phyloP scores from a whole-genome alignment of 2,329 filamentous ascomycete species.

The Fusarium sp. region DNA sequence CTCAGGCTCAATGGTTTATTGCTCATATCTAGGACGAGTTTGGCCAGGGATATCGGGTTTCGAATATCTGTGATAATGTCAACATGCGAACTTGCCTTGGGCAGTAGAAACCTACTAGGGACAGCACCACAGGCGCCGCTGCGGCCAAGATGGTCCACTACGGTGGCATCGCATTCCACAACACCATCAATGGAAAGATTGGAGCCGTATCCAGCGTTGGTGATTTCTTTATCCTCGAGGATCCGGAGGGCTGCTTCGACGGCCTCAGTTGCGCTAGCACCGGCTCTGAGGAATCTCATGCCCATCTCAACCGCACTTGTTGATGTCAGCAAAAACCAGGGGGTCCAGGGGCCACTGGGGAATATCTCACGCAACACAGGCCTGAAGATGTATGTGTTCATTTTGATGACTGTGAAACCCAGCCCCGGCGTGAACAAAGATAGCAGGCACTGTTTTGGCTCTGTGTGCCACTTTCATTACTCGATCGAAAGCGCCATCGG shows the following conservation, averaged over 20 bases:
- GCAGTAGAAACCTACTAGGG: slow-evolving; percentile 70
- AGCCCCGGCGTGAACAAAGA: slow-evolving; percentile 95
- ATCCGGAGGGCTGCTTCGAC: slow-evolving; percentile 88
- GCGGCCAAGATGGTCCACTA: slow-evolving; percentile 89
- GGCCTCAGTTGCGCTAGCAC: slow-evolving; percentile 84
- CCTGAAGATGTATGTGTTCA: slow-evolving; percentile 82
- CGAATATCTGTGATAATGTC: slow-evolving; percentile 74
- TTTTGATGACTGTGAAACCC: slow-evolving; percentile 92
- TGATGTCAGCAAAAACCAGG: slow-evolving; percentile 7
- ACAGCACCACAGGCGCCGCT: slow-evolving; percentile 95
- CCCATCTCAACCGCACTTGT: slow-evolving; percentile 84
- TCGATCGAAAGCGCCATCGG: slow-evolving; percentile 55
- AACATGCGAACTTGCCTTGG: background rate
- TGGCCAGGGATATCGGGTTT: slow-evolving; percentile 90
- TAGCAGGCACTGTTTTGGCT: slow-evolving; percentile 66
- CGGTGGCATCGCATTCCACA: slow-evolving; percentile 93
- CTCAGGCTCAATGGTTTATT: slow-evolving; percentile 81
- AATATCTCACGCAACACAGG: slow-evolving; percentile 81
- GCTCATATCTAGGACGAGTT: slow-evolving; percentile 81
- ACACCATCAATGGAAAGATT: slow-evolving; percentile 90
- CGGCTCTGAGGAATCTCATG: slow-evolving; percentile 82
- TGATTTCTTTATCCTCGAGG: slow-evolving; percentile 94
- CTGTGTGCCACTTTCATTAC: slow-evolving; percentile 49
- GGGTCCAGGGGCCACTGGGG: background rate
- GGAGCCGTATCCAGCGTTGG: slow-evolving; percentile 95